Conservation (phyloP, 139 green algal genomes). For the Nannochloris sp. region DNA sequence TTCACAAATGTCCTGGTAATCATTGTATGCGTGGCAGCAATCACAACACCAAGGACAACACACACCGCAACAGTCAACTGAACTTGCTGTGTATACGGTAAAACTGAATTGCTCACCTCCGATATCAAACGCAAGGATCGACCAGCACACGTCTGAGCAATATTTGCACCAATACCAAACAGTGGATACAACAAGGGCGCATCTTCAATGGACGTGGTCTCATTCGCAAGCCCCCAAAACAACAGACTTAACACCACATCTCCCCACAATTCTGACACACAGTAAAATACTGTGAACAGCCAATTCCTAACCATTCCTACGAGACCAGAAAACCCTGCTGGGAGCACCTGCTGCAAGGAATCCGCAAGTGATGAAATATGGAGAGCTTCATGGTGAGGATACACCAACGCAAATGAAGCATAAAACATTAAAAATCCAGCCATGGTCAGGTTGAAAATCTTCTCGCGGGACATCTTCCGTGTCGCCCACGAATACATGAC, state of each 20-base stretch:
- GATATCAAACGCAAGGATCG: conserved; percentile 30
- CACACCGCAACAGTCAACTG: conserved; percentile 29
- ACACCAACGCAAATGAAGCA: conserved; percentile 68
- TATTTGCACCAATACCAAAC: conserved; percentile 92
- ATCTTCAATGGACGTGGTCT: conserved; percentile 80
- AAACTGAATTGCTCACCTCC: conserved; percentile 3
- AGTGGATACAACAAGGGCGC: conserved; percentile 87
- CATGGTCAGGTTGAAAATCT: conserved; percentile 85
- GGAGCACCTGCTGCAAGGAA: conserved; percentile 23
- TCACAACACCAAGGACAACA: conserved; percentile 17
- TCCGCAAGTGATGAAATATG: conserved; percentile 54
- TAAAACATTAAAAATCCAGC: conserved; percentile 74
- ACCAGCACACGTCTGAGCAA: conserved; percentile 74
- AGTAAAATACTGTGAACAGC: conserved; percentile 94
- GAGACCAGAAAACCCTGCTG: conserved; percentile 35
- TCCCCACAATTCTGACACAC: conserved; percentile 76
- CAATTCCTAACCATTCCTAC: conserved; percentile 87
- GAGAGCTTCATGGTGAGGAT: conserved; percentile 68
- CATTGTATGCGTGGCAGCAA: conserved; percentile 35
- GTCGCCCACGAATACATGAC: conserved; percentile 49
- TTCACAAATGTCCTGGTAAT: conserved; percentile 34
- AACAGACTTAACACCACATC: conserved; percentile 83
- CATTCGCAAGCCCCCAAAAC: conserved; percentile 93
- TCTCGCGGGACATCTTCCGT: conserved; percentile 44
- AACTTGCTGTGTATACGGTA: conserved; percentile 27